Percentiles rank a stretch among this genome's conserved stretches.
Conservation (phyloP, 768 basidiomycete genomes). For the Mycena olivaceomarginata region DNA sequence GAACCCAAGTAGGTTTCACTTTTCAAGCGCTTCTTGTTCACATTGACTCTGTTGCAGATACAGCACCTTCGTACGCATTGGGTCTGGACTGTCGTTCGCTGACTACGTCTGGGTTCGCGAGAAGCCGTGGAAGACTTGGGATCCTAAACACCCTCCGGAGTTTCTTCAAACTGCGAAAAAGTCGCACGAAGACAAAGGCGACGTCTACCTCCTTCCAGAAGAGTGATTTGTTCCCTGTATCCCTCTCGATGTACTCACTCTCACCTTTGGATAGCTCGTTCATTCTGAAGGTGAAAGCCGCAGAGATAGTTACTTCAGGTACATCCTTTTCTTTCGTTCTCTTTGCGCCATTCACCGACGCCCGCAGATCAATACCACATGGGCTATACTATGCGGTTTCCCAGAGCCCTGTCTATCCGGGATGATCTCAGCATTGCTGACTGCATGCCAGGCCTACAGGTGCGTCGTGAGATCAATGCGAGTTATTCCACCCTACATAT, state of each 20-base stretch:
- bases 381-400: slow-evolving; percentile 95
- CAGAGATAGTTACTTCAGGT: slow-evolving; percentile 91
- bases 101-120: slow-evolving; percentile 92
- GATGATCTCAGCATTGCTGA: slow-evolving; percentile 86
- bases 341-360: slow-evolving; percentile 30
- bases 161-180: slow-evolving; percentile 80
- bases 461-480: slow-evolving; percentile 46
- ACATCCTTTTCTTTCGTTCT: slow-evolving; percentile 15
- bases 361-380: slow-evolving; percentile 87
- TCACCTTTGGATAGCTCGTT: slow-evolving; percentile 81
- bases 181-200: slow-evolving; percentile 87
- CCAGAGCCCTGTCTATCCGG: slow-evolving; percentile 87
- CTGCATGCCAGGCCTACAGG: slow-evolving; percentile 84
- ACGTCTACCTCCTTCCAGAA: slow-evolving; percentile 92
- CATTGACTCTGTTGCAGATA: slow-evolving; percentile 70
- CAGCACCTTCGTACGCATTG: slow-evolving; percentile 91
- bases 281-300: slow-evolving; percentile 94
- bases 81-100: slow-evolving; percentile 89
- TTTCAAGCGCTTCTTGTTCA: slow-evolving; percentile 13
- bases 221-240: slow-evolving; percentile 71
- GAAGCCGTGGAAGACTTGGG: slow-evolving; percentile 90
- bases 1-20: slow-evolving; percentile 73
- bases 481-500: background rate
- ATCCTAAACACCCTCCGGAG: slow-evolving; percentile 81
- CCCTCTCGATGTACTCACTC: slow-evolving; percentile 13